Base-by-base conservation (phyloP, 78 protist genomes). In the Emiliania huxleyi region DNA sequence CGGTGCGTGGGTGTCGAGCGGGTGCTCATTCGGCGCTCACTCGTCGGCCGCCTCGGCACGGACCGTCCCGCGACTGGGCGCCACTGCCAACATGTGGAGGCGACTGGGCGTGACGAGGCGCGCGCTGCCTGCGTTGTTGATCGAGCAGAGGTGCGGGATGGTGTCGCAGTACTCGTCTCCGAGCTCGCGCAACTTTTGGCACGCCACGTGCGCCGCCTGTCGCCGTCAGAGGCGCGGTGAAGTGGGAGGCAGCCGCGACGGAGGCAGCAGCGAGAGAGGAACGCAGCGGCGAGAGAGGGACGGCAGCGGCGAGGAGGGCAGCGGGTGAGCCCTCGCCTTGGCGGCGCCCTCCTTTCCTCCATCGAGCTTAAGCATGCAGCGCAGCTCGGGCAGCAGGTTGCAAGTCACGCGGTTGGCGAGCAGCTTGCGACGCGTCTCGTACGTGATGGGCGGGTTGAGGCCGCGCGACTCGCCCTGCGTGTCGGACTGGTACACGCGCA, bases 381-480 rank as follows among this genome's bases (percentile, higher is more conserved):
- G 81, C 81, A 71, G 81, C 81, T 71, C 81, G 44, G 81, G 81
- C 37, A 71, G 29, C 2, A 71, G 42, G 81, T 71, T 71, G 81
- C 81, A 71, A 35, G 81, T 71, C 42, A 71, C 81, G 4, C 42
- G 37, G 81, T 71, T 71, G 43, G 81, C 81, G 43, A 71, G 81
- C 18, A 71, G 81, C 81, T 71, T 71, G 81, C 81, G 81, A 8
- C 81, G 81, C 42, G 81, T 71, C 81, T 71, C n/a, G 81, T 71
- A 71, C 19, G 81, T 71, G 81, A 71, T 71, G 33, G 81, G 81
- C 81, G 81, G 81, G 42, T 71, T 71, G 43, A 71, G 81, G 44
- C 81, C 81, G 4, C 81, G 81, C 81, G 81, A 33, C 45, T 71
- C 81, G 81, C 81, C 81, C 81, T 71, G 81, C 81, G 81, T n/a